Conservation (phyloP, 305 asterid genomes). For the Salvia sclarea region DNA sequence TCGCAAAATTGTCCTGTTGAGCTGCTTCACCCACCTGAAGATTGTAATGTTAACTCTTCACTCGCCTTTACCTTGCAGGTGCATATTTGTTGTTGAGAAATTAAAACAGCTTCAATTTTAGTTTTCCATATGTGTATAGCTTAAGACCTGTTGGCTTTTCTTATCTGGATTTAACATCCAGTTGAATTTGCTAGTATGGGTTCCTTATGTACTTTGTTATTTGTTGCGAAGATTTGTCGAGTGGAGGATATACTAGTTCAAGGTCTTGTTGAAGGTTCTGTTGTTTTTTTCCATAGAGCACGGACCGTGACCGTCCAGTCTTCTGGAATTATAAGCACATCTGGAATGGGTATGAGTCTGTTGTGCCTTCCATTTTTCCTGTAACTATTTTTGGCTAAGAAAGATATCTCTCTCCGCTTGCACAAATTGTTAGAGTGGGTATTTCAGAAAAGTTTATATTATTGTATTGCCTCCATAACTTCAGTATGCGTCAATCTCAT, state of each 20-base stretch:
- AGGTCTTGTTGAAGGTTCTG: constrained; percentile 85
- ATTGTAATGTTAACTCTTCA: constrained; percentile 86
- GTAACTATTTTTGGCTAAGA: background rate
- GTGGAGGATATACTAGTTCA: constrained; percentile 87
- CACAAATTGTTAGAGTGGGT: background rate
- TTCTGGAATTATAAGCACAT: constrained; percentile 74
- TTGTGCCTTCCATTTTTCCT: background rate
- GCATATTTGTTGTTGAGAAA: constrained; percentile 29
- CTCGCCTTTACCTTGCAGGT: constrained; percentile 88
- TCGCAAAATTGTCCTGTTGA: constrained; percentile 63
- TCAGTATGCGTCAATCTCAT: constrained; percentile 3
- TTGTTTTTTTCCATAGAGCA: constrained; percentile 82
- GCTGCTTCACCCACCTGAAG: constrained; percentile 88
- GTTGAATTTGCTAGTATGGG: constrained; percentile 13
- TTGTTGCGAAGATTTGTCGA: constrained; percentile 66
- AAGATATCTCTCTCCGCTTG: background rate
- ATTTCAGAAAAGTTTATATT: background rate
- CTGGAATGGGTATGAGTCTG: constrained; percentile 65
- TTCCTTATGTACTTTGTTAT: constrained; percentile 1
- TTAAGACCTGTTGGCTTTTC: background rate
- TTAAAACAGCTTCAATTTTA: constrained; percentile 3
- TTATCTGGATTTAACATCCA: constrained; percentile 1
- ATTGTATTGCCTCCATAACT: background rate
- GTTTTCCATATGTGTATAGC: background rate
- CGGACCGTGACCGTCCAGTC: constrained; percentile 55